phyloP scores from a whole-genome alignment of 441 rosid species.

The Omphalea diandra region DNA sequence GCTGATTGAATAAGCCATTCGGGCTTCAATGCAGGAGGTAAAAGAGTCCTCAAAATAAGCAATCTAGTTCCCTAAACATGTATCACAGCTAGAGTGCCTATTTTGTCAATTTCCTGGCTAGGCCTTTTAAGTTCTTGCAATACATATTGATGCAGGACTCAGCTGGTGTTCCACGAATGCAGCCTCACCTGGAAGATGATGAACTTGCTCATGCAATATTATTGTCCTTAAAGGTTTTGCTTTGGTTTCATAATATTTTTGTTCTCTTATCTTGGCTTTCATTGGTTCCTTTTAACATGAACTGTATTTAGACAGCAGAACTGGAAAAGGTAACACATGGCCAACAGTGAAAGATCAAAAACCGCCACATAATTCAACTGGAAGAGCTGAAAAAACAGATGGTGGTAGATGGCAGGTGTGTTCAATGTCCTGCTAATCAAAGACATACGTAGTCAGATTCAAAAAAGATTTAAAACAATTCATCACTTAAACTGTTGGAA shows the following conservation, averaged over 20 bases:
- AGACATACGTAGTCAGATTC: neutral
- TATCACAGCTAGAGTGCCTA: constrained; percentile 4
- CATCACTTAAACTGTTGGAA: neutral
- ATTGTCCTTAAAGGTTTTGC: constrained; percentile 65
- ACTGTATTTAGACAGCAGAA: constrained; percentile 62
- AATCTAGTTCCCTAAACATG: constrained; percentile 18
- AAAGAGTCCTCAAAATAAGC: constrained; percentile 24
- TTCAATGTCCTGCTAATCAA: constrained; percentile 1
- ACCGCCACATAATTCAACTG: constrained; percentile 22
- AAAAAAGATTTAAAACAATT: neutral
- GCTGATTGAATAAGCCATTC: constrained; percentile 72
- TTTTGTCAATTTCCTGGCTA: constrained; percentile 4
- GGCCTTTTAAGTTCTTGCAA: neutral
- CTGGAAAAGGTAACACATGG: constrained; percentile 47
- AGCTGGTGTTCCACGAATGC: constrained; percentile 34
- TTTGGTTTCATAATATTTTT: constrained; percentile 16
- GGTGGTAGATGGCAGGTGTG: constrained; percentile 41
- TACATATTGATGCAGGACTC: constrained; percentile 40
- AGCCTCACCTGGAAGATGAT: constrained; percentile 53
- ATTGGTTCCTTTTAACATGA: constrained; percentile 27
- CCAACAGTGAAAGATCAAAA: constrained; percentile 32
- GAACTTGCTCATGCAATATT: constrained; percentile 74
- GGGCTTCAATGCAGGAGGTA: constrained; percentile 70
- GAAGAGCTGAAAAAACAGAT: constrained; percentile 30
- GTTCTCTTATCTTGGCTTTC: constrained; percentile 15